Evolutionary conservation across 225 moss, liverwort and hornwort species (phyloP), one percentile per base, ranked within the genome.

Genomic region (Straminergon stramineum): DNA sequence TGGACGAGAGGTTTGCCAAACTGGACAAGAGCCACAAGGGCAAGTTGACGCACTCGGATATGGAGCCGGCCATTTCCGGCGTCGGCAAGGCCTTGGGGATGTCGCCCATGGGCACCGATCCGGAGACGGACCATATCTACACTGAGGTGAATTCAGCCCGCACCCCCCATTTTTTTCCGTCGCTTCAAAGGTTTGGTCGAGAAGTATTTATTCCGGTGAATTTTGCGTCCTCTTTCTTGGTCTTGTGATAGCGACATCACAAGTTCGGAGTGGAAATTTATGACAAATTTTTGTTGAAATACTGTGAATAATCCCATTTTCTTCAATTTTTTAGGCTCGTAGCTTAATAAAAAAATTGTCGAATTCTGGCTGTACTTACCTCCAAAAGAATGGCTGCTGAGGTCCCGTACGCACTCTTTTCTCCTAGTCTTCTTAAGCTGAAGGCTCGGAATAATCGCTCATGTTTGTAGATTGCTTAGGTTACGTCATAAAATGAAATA

Each of bases 121-220:
- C 94, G 24, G 95, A 96, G 35, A 90, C 98, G 17, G 98, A 98
- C 58, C 97, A 98, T 81, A 93, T 98, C 88, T 97, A 97, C 57
- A 76, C 94, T 17, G 98, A 98, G 97, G 98, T 98, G 56, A 63
- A 83, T 17, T 11, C 51, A 5, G 18, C 11, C 48, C 48, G 9
- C 48, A 9, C 7, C 48, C 48, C 48, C 48, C 48, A 48, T 48
- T 48, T 48, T 48, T 48, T 39, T 1, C 5, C 18, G 37, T n/a
- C 27, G n/a, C 14, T 84, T 53, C 13, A 27, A 35, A 24, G 21
- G 5, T 26, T 37, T 63, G n/a, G n/a, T 86, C 13, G 27, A 28
- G 35, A 62, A 9, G 48, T 41, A 32, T 23, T 74, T 48, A 34
- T 13, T 74, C 60, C 48, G 60, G 48, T 14, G 26, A 75, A 63